Conservation (phyloP, 2,329 filamentous ascomycete genomes). For the Aspergillus felis region DNA sequence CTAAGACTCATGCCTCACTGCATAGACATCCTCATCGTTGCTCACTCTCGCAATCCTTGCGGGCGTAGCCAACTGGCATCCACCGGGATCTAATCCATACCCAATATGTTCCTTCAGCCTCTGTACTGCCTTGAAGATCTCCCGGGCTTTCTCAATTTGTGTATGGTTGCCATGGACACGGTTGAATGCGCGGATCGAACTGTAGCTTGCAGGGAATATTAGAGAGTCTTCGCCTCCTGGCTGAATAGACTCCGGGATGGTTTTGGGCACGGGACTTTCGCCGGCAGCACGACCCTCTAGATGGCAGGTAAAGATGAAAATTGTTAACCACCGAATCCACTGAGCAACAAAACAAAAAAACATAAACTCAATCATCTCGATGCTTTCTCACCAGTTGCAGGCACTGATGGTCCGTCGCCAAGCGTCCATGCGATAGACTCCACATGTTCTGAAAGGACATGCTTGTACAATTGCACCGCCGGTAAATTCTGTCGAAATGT, state of each 20-base stretch:
- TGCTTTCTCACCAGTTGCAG: constrained; percentile 52
- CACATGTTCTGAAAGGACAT: constrained; percentile 53
- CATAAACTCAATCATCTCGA: constrained; percentile 24
- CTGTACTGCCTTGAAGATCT: constrained; percentile 44
- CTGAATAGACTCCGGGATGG: constrained; percentile 43
- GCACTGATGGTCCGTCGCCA: constrained; percentile 57
- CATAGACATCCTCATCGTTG: constrained; percentile 49
- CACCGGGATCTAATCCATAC: constrained; percentile 51
- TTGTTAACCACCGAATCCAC: constrained; percentile 12
- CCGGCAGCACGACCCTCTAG: constrained; percentile 12
- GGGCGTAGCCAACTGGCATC: constrained; percentile 51
- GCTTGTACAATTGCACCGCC: constrained; percentile 44
- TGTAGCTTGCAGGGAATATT: constrained; percentile 34
- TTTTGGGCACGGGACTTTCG: constrained; percentile 24
- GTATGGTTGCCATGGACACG: constrained; percentile 41
- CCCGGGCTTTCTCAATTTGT: constrained; percentile 44
- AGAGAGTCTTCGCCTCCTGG: constrained; percentile 27
- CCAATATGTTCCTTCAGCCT: constrained; percentile 51
- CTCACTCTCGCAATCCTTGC: constrained; percentile 48
- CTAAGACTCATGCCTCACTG: constrained; percentile 16
- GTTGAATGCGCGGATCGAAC: constrained; percentile 38
- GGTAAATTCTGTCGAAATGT: constrained; percentile 14
- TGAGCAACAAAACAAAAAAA: constrained; percentile 23
- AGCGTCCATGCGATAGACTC: constrained; percentile 51
- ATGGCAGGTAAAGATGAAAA: constrained; percentile 6